Base-by-base conservation (phyloP, 129 eudicot genomes). In the Artemisia annua region DNA sequence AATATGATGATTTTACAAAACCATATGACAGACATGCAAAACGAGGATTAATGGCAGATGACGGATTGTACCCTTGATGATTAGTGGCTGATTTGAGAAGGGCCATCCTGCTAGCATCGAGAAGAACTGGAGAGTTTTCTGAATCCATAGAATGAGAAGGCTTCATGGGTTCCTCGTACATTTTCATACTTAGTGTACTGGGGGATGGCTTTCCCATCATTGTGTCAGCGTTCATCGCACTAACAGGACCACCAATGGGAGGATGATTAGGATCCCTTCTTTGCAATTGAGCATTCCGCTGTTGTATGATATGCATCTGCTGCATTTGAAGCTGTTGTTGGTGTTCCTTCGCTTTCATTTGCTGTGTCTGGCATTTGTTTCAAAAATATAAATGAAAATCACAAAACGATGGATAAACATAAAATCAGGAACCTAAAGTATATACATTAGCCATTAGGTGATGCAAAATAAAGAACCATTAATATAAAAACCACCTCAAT, bases 301-400 rank as follows among this genome's bases (percentile, higher is more conserved):
- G 98, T 74, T 93, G 98, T 87, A 93, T 82, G 61, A 90, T 78
- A 73, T 93, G 98, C 84, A 90, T 81, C 81, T 93, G 98, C 79
- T 93, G 98, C 89, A 93, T 87, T 77, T 93, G 98, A 69, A 93
- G 76, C 80, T 93, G 98, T 79, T 92, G 97, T 43, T 91, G 97
- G 51, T 92, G 98, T 70, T 93, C 98, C 72, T 96, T 93, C 57
- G 90, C 83, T 83, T 93, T 93, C 79, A 83, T 87, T 84, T 93
- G 98, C 48, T 93, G 98, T 11, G 97, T 87, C 98, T 93, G 73
- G 49, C 13, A 63, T 60, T n/a, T 35, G 26, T 28, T 22, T 57
- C 4, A 62, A 32, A 73, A 83, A n/a, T n/a, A n/a, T n/a, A n/a
- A n/a, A n/a, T n/a, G n/a, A n/a, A n/a, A n/a, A 55, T 5, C 11